Conservation (phyloP, 257 asterid genomes). For the Buddleja alternifolia region DNA sequence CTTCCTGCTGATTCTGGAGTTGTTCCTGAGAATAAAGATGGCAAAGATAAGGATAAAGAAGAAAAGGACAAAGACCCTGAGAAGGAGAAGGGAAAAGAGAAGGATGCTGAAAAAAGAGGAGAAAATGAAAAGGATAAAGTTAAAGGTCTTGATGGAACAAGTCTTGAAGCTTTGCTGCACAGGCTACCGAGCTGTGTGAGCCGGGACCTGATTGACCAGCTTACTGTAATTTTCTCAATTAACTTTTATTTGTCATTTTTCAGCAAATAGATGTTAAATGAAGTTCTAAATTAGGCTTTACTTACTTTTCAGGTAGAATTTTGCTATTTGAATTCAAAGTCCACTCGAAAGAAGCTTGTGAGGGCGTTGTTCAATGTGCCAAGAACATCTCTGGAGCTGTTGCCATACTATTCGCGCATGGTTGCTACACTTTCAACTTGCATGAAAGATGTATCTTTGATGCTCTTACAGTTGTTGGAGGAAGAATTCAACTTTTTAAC, state of each 20-base stretch:
- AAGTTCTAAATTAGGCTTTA: conserved; percentile 25
- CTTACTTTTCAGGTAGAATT: conserved; percentile 81
- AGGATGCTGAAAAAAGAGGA: conserved; percentile 77
- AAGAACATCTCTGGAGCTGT: conserved; percentile 89
- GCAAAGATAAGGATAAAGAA: conserved; percentile 69
- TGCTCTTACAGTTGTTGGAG: conserved; percentile 93
- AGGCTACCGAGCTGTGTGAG: conserved; percentile 95
- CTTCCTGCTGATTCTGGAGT: conserved; percentile 60
- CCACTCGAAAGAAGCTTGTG: conserved; percentile 93
- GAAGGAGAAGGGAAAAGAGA: conserved; percentile 83
- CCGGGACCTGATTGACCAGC: conserved; percentile 98
- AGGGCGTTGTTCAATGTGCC: conserved; percentile 97
- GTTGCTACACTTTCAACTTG: conserved; percentile 94
- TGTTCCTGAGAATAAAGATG: conserved; percentile 60
- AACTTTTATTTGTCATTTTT: conserved; percentile 19
- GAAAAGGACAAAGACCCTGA: conserved; percentile 68
- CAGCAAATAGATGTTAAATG: conserved; percentile 27
- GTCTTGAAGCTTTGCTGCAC: conserved; percentile 85
- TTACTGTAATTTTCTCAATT: conserved; percentile 63
- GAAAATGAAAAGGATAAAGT: conserved; percentile 88
- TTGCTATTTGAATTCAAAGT: conserved; percentile 95
- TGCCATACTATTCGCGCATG: conserved; percentile 97
- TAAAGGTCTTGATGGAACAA: conserved; percentile 91
- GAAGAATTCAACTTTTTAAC: conserved; percentile 88
- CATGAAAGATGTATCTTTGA: conserved; percentile 89